A percentile compares a stretch with the other conserved stretches of the same genome.
Evolutionary conservation across 495 filamentous ascomycete species (phyloP).

Genomic region (Amphirosellinia nigrospora): DNA sequence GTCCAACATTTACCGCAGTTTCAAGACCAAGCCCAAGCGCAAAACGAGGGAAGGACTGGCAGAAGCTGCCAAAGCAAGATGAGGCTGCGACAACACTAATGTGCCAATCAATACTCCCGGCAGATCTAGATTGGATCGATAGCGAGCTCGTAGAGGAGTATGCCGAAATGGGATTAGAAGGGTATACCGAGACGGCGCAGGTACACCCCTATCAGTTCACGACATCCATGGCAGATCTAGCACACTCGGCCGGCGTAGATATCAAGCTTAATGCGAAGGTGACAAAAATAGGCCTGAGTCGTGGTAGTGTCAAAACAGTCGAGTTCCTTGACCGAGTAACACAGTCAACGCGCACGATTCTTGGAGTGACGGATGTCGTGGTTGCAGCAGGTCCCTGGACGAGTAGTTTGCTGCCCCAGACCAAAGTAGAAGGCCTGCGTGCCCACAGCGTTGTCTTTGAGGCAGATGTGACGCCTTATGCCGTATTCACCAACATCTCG

Average conservation of each 20-base stretch:
- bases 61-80: constrained; percentile 76
- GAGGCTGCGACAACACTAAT: constrained; percentile 64
- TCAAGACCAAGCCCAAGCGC: not conserved
- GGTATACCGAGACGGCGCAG: constrained; percentile 75
- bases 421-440: constrained; percentile 79
- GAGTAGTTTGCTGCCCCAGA: constrained; percentile 68
- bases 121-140: constrained; percentile 88
- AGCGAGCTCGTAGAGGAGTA: constrained; percentile 70
- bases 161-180: constrained; percentile 80
- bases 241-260: constrained; percentile 73
- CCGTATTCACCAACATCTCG: constrained; percentile 88
- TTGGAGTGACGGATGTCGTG: constrained; percentile 80
- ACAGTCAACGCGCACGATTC: constrained; percentile 56
- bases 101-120: constrained; percentile 67
- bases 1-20: not conserved
- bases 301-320: constrained; percentile 67
- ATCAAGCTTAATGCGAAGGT: constrained; percentile 68
- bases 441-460: constrained; percentile 91
- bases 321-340: constrained; percentile 75
- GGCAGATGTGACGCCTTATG: constrained; percentile 81
- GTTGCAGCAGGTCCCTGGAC: constrained; percentile 94
- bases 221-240: constrained; percentile 81
- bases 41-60: constrained; percentile 49
- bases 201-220: constrained; percentile 96
- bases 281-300: constrained; percentile 59